phyloP scores from a whole-genome alignment of 148 eudicot species.

The Rhododendron griersonianum region DNA sequence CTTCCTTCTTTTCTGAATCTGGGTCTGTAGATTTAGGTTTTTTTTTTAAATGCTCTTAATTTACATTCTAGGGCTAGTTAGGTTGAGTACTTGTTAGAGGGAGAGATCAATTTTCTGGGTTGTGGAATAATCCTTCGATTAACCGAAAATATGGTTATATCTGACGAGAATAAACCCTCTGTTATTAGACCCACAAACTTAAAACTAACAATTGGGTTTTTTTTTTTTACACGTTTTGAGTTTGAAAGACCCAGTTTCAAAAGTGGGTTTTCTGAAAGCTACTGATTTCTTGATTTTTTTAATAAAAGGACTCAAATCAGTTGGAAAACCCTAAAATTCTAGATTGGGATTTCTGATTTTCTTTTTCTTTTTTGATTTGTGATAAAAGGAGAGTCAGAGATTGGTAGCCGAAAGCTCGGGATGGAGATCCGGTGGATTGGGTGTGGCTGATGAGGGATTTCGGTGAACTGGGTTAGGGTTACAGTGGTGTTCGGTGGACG shows the following conservation, averaged over 20 bases:
- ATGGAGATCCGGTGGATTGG: conserved; percentile 20
- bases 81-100: conserved; percentile 8
- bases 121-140: conserved; percentile 4
- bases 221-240: conserved; percentile 5
- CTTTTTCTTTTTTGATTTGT: neutral
- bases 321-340: neutral
- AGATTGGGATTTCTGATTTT: neutral
- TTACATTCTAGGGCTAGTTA: conserved; percentile 12
- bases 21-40: conserved; percentile 1
- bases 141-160: conserved; percentile 7
- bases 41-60: neutral
- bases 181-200: conserved; percentile 24
- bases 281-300: too few species aligned
- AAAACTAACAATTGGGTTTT: conserved; percentile 18
- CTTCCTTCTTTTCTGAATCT: conserved; percentile 1
- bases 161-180: conserved; percentile 38
- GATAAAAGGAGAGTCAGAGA: conserved; percentile 29
- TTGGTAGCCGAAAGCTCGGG: conserved; percentile 42
- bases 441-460: too few species aligned
- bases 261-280: conserved; percentile 16
- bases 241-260: conserved; percentile 2
- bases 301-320: conserved; percentile 20
- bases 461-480: too few species aligned
- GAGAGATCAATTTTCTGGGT: conserved; percentile 8
- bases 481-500: too few species aligned